Conservation (phyloP, 495 filamentous ascomycete species). For the Trypethelium eluteriae region DNA sequence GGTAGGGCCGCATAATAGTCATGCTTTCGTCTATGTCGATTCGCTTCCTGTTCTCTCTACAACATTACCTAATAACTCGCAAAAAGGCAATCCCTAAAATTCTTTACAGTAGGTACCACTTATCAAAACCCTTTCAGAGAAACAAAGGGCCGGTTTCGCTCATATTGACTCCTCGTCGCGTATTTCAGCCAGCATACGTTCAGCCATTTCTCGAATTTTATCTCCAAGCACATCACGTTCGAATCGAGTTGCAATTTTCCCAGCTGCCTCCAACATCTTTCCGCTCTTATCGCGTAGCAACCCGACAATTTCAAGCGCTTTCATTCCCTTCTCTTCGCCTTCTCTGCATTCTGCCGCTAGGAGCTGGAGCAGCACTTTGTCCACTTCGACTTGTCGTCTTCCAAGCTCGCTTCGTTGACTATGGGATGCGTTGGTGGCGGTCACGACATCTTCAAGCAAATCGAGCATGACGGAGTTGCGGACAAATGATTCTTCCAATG, state of each 20-base stretch:
- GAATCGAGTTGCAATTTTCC: slow-evolving; percentile 75
- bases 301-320: slow-evolving; percentile 75
- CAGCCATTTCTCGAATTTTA: slow-evolving; percentile 75
- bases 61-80: too few species aligned
- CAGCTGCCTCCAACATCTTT: slow-evolving; percentile 77
- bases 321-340: slow-evolving; percentile 88
- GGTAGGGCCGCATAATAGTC: too few species aligned
- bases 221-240: slow-evolving; percentile 67
- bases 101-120: neutral
- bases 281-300: slow-evolving; percentile 72
- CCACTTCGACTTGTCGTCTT: slow-evolving; percentile 66
- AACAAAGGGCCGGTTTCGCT: neutral
- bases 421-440: slow-evolving; percentile 49
- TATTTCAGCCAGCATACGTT: slow-evolving; percentile 52
- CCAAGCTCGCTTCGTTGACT: slow-evolving; percentile 61
- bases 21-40: too few species aligned
- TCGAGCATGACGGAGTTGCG: slow-evolving; percentile 62
- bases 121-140: neutral
- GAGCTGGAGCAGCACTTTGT: slow-evolving; percentile 83
- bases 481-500: slow-evolving; percentile 70
- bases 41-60: too few species aligned
- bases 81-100: too few species aligned
- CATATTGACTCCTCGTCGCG: slow-evolving; percentile 31
- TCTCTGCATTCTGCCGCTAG: slow-evolving; percentile 83
- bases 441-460: slow-evolving; percentile 62